Base-by-base conservation (phyloP, 192 early-diverging fungal genomes). In the Diversispora epigaea region DNA sequence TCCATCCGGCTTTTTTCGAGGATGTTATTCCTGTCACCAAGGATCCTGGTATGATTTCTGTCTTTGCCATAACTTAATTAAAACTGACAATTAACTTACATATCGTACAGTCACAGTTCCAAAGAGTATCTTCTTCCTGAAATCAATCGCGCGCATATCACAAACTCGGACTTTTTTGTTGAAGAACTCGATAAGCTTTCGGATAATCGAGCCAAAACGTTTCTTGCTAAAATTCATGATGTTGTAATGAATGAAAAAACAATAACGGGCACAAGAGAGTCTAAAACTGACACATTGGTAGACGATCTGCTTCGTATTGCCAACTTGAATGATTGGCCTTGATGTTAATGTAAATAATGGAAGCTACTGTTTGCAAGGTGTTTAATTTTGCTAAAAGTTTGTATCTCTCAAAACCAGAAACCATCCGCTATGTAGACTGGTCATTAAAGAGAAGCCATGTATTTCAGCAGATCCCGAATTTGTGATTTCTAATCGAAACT, bases 91-190 rank as follows among this genome's bases (percentile, higher is more conserved):
- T 66, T 66, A 66, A 66, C 43, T 66, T 41, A 44, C 64, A 66
- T 66, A 66, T 66, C 64, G 43, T 66, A 66, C 64, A 66, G 64
- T 66, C 64, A 66, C 64, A 43, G 64, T 66, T 66, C 64, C 63
- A 65, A 65, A 65, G 63, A 65, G 39, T 65, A 65, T 65, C 63
- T 65, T 65, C 63, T 65, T 65, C 63, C 63, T 32, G 63, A 65
- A 65, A 65, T 65, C 63, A 65, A 65, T 32, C 64, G 64, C 64
- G 39, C 39, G 32, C 1, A 1, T 61, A 21, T 61, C 58, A 21
- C 58, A 61, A 21, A 61, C 60, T 8, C 60, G 1, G 17, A 61
- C 21, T 61, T 61, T 61, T 19, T 19, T 21, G 60, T 61, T 61
- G 60, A 61, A 61, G 21, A 61, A 21, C 60, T 61, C 21, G 60